Conservation (phyloP, 805 yeast genomes). For the Teunomyces cretensis region DNA sequence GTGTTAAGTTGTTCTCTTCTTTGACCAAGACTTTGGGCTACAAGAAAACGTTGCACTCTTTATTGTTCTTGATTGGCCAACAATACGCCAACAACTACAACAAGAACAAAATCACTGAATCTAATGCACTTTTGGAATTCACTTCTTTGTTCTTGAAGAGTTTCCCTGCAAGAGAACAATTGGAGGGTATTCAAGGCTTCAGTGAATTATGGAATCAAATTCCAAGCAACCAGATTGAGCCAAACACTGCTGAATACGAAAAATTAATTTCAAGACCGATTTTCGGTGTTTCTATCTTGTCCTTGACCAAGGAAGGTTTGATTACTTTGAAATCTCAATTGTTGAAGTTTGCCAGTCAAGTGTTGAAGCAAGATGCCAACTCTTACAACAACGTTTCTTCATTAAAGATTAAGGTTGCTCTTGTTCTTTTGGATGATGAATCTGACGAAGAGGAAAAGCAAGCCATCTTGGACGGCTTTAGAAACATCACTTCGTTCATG, state of each 20-base stretch:
- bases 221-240: constrained; percentile 44
- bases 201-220: constrained; percentile 51
- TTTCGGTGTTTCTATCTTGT: constrained; percentile 60
- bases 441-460: constrained; percentile 29
- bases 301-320: constrained; percentile 50
- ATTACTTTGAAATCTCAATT: constrained; percentile 48
- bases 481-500: constrained; percentile 33
- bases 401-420: constrained; percentile 52
- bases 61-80: constrained; percentile 77
- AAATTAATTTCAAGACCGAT: constrained; percentile 53
- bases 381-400: constrained; percentile 22
- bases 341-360: constrained; percentile 56
- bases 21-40: constrained; percentile 75
- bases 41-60: constrained; percentile 62
- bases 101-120: constrained; percentile 63
- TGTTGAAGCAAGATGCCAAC: constrained; percentile 33
- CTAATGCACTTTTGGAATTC: constrained; percentile 69
- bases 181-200: constrained; percentile 52
- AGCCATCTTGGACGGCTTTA: constrained; percentile 32
- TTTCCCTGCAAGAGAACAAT: constrained; percentile 67
- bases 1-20: constrained; percentile 80
- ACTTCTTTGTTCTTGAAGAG: constrained; percentile 64
- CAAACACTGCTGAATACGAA: constrained; percentile 34
- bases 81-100: constrained; percentile 55
- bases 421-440: constrained; percentile 46